Evolutionary conservation across 305 asterid species (phyloP), one percentile per base, ranked within the genome.

Genomic region (Fraxinus latifolia): DNA sequence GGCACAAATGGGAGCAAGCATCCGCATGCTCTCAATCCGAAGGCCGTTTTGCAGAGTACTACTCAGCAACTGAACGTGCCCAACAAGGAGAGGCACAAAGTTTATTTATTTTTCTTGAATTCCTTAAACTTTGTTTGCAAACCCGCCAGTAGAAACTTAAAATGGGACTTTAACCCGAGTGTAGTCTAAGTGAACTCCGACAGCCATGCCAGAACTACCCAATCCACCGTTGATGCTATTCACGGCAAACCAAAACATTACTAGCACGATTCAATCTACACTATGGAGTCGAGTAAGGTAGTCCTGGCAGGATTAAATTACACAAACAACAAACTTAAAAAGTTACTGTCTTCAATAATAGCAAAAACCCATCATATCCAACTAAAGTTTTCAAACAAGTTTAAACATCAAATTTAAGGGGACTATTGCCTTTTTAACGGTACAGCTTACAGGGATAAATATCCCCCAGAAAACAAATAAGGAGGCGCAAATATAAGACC

Each of bases 381-480:
- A 37, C 83, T 60, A 7, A 55, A 83, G 85, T 80, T 80, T 44
- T 36, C 79, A 86, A 80, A 11, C 62, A 50, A 76, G 87, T 86
- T 81, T 78, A 31, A 74, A 80, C 79, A 60, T 82, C 79, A 84
- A 80, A 82, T 86, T 89, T 84, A 75, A 80, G 80, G 29, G 85
- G 85, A 37, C 79, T 60, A 47, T 58, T 60, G 80, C 74, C 86
- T 77, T 83, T 77, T 80, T 76, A 9, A 68, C 44, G 78, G 77
- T 77, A 80, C 17, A 76, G 76, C 78, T 55, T 80, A 50, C 11
- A 82, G 47, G 42, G 73, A 83, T 80, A 81, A 80, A n/a, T 50
- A 19, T 7, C 27, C 23, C 17, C 58, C 65, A 39, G 74, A 36
- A 72, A 8, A 33, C 72, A 71, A 32, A 82, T 82, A 73, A 76